phyloP scores from a whole-genome alignment of 2,329 filamentous ascomycete genomes.

The Aspergillus nomiae region DNA sequence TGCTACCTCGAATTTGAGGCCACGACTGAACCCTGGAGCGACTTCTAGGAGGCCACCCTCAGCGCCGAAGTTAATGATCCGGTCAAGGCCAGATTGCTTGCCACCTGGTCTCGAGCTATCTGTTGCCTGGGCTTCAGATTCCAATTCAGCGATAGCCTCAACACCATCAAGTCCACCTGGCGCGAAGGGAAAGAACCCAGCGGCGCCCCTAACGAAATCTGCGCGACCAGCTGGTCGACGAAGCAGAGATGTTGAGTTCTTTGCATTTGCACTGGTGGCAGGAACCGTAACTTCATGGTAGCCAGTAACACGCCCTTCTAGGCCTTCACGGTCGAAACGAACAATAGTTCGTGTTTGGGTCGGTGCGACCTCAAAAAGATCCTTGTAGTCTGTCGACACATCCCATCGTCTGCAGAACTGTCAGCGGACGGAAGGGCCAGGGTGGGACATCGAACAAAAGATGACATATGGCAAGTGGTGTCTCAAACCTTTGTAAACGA shows the following conservation, averaged over 20 bases:
- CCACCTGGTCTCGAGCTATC: conserved; percentile 43
- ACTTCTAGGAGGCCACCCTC: conserved; percentile 78
- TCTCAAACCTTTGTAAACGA: conserved; percentile 71
- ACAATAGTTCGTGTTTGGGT: conserved; percentile 95
- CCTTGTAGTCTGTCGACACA: conserved; percentile 73
- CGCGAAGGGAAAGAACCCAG: conserved; percentile 91
- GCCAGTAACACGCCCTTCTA: conserved; percentile 89
- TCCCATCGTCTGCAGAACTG: conserved; percentile 68
- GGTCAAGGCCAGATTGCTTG: conserved; percentile 64
- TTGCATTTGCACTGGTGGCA: conserved; percentile 84
- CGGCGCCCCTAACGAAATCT: conserved; percentile 89
- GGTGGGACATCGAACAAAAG: background rate
- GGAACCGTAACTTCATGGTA: conserved; percentile 94
- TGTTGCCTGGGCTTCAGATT: conserved; percentile 68
- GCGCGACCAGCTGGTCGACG: conserved; percentile 83
- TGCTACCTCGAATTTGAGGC: conserved; percentile 69
- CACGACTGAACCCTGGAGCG: conserved; percentile 79
- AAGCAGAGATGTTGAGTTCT: conserved; percentile 87
- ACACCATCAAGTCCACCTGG: conserved; percentile 87
- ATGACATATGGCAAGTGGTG: conserved; percentile 4
- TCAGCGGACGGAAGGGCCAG: background rate
- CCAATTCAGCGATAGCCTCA: conserved; percentile 79
- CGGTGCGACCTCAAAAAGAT: conserved; percentile 82
- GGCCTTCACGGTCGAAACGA: conserved; percentile 84
- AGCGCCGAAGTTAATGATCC: conserved; percentile 78